Conservation (phyloP, 2,329 filamentous ascomycete genomes). For the Emericellopsis atlantica region DNA sequence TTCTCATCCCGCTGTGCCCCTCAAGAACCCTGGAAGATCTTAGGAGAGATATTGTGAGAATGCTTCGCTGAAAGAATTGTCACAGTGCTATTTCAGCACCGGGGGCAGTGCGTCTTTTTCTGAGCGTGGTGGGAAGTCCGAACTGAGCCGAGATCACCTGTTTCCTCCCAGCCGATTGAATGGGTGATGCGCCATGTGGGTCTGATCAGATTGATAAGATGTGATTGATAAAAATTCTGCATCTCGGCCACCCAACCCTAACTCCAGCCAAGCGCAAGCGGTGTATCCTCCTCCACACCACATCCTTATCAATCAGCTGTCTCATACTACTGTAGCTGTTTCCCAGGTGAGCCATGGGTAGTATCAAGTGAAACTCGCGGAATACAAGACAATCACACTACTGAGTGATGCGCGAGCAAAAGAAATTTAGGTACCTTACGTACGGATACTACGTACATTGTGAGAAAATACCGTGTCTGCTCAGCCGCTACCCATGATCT, state of each 20-base stretch:
- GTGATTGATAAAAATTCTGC: slow-evolving; percentile 27
- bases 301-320: background rate
- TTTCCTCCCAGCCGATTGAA: slow-evolving; percentile 6
- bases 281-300: background rate
- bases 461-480: too few species aligned
- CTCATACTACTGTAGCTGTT: too few species aligned
- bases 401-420: too few species aligned
- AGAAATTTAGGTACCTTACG: too few species aligned
- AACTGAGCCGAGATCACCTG: slow-evolving; percentile 2
- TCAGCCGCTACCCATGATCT: too few species aligned
- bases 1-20: background rate
- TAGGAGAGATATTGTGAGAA: background rate
- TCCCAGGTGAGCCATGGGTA: too few species aligned
- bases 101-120: slow-evolving; percentile 8
- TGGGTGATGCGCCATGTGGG: slow-evolving; percentile 16
- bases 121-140: slow-evolving; percentile 7
- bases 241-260: background rate
- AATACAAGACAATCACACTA: too few species aligned
- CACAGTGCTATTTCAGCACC: background rate
- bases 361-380: too few species aligned
- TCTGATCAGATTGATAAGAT: slow-evolving; percentile 36
- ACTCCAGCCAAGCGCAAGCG: background rate
- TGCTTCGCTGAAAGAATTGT: background rate
- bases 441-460: too few species aligned
- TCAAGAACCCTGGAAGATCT: background rate